Percentiles rank a stretch among this genome's conserved stretches.
Conservation (phyloP, 768 basidiomycete genomes). For the Amanita rubescens region DNA sequence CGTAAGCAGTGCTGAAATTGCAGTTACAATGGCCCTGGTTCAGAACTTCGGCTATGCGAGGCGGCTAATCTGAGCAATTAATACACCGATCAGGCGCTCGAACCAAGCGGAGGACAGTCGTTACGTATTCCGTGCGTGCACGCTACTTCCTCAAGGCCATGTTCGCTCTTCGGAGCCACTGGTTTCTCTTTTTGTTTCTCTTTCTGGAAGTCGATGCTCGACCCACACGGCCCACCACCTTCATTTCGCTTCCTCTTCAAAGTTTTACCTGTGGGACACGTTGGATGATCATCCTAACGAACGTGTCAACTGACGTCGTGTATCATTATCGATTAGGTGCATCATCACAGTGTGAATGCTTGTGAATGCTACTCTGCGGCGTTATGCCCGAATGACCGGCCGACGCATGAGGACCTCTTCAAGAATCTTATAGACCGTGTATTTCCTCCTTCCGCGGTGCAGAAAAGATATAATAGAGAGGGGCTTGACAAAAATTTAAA, state of each 20-base stretch:
- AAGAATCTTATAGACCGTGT: slow-evolving; percentile 33
- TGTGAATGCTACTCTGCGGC: slow-evolving; percentile 45
- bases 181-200: not conserved
- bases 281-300: not conserved
- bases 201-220: not conserved
- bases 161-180: not conserved
- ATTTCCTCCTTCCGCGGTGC: slow-evolving; percentile 19
- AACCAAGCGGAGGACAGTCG: no score
- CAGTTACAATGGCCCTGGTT: no score
- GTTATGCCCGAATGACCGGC: slow-evolving; percentile 54
- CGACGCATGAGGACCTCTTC: slow-evolving; percentile 28
- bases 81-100: not conserved
- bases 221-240: not conserved
- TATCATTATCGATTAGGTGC: slow-evolving; percentile 26
- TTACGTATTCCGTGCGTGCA: not conserved
- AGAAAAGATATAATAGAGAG: slow-evolving; percentile 14
- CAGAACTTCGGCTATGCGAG: no score
- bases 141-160: slow-evolving; percentile 1
- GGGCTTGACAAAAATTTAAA: not conserved
- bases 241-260: slow-evolving; percentile 3
- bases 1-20: no score
- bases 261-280: not conserved
- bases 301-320: not conserved
- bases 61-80: no score
- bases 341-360: slow-evolving; percentile 40